phyloP scores from a whole-genome alignment of 106 monocot species.

The Dioscorea zingiberensis region DNA sequence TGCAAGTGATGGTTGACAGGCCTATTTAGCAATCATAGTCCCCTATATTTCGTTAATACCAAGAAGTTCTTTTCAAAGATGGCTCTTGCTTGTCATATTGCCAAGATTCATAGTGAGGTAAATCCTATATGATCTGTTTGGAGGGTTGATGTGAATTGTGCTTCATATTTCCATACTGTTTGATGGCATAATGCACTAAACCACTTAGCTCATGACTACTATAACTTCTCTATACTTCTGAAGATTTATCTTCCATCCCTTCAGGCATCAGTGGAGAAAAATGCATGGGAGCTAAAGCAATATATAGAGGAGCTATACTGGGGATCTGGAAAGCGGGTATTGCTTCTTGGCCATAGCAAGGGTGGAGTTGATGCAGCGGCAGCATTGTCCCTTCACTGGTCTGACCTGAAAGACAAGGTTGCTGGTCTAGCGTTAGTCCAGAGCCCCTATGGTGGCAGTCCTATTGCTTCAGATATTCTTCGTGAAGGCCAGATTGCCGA shows the following conservation, averaged over 20 bases:
- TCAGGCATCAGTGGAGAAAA: constrained; percentile 88
- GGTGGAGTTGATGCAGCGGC: constrained; percentile 99
- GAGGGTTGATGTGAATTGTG: no score
- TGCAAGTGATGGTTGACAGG: constrained; percentile 26
- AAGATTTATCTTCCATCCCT: neutral
- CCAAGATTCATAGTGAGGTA: constrained; percentile 95
- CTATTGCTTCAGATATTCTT: constrained; percentile 92
- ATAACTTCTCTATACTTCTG: no score
- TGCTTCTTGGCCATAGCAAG: constrained; percentile 96
- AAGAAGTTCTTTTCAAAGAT: constrained; percentile 91
- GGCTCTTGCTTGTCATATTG: constrained; percentile 92
- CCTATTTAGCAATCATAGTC: constrained; percentile 93
- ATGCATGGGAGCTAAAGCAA: constrained; percentile 79
- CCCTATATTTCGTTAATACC: constrained; percentile 89
- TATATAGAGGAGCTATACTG: constrained; percentile 96
- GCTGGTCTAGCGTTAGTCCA: constrained; percentile 83
- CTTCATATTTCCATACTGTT: no score
- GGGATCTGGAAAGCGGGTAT: constrained; percentile 78
- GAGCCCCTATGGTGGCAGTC: constrained; percentile 93
- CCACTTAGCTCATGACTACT: no score
- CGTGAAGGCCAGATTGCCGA: constrained; percentile 90
- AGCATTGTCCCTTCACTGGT: constrained; percentile 88
- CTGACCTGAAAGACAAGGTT: constrained; percentile 91
- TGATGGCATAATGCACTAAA: no score
- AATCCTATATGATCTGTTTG: neutral